A percentile compares a stretch with the other conserved stretches of the same genome.
phyloP scores from a whole-genome alignment of 2,329 filamentous ascomycete genomes.

The Monascus ruber region DNA sequence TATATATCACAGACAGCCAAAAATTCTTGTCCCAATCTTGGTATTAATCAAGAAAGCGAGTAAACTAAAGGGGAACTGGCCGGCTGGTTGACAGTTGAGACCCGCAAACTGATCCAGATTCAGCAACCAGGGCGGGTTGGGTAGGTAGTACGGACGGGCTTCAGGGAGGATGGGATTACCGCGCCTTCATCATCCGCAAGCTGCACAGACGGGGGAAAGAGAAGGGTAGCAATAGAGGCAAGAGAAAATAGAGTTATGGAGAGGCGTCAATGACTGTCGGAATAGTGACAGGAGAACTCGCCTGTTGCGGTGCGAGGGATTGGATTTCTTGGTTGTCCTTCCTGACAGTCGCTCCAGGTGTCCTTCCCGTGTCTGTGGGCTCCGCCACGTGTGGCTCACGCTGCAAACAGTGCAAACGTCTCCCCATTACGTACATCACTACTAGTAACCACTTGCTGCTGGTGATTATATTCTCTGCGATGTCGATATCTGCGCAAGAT shows the following conservation, averaged over 20 bases:
- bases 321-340: no score
- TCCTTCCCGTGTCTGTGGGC: conserved; percentile 27
- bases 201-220: not conserved
- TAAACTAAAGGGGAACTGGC: no score
- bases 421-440: no score
- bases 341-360: conserved; percentile 21
- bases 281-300: conserved; percentile 1
- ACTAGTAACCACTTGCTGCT: no score
- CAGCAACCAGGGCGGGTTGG: conserved; percentile 11
- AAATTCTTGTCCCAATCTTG: no score
- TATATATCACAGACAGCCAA: no score
- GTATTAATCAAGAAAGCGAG: no score
- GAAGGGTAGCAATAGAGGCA: not conserved
- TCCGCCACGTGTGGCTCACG: conserved; percentile 13
- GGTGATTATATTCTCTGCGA: no score
- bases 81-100: not conserved
- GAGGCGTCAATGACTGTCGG: no score
- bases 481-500: no score
- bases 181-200: conserved; percentile 20
- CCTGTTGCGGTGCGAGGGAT: not conserved
- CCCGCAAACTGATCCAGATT: conserved; percentile 3
- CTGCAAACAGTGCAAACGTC: conserved; percentile 7
- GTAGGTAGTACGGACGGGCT: conserved; percentile 13
- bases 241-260: conserved; percentile 5
- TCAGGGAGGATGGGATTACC: conserved; percentile 9